Evolutionary conservation across 2,329 filamentous ascomycete genomes (phyloP).

Genomic region (Neocucurbitaria cava): DNA sequence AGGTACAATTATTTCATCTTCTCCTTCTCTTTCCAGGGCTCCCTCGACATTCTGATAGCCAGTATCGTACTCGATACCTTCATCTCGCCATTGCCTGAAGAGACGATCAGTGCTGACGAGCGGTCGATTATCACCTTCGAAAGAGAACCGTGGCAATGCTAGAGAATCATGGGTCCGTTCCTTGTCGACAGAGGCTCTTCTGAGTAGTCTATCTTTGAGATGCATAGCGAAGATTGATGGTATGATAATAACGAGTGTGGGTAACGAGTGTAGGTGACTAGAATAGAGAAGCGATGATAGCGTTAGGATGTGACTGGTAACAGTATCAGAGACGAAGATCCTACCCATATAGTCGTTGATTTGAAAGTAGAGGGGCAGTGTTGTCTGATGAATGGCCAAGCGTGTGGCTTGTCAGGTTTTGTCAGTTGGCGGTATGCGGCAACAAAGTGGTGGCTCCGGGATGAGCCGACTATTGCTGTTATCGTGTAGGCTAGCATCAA

Average conservation of each 20-base stretch:
- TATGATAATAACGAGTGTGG: slow-evolving; percentile 3
- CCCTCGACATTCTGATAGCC: slow-evolving; percentile 9
- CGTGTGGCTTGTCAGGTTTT: slow-evolving; percentile 11
- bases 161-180: slow-evolving; percentile 6
- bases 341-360: slow-evolving; percentile 1
- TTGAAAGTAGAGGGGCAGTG: slow-evolving; percentile 20
- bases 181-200: slow-evolving; percentile 9
- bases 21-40: slow-evolving; percentile 3
- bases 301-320: background rate
- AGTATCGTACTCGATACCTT: slow-evolving; percentile 17
- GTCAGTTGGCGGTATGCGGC: background rate
- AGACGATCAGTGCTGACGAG: slow-evolving; percentile 30
- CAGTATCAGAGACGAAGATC: background rate
- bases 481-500: background rate
- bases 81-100: slow-evolving; percentile 23
- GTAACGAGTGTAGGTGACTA: background rate
- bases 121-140: slow-evolving; percentile 21
- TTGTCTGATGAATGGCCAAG: slow-evolving; percentile 3
- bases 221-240: slow-evolving; percentile 14
- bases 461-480: slow-evolving; percentile 3
- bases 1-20: slow-evolving; percentile 27
- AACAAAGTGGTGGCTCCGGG: background rate
- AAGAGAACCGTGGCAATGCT: slow-evolving; percentile 25
- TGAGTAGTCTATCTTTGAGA: slow-evolving; percentile 19
- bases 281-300: background rate